phyloP scores from a whole-genome alignment of 1,284 basidiomycete genomes.

The Earliella scabrosa region DNA sequence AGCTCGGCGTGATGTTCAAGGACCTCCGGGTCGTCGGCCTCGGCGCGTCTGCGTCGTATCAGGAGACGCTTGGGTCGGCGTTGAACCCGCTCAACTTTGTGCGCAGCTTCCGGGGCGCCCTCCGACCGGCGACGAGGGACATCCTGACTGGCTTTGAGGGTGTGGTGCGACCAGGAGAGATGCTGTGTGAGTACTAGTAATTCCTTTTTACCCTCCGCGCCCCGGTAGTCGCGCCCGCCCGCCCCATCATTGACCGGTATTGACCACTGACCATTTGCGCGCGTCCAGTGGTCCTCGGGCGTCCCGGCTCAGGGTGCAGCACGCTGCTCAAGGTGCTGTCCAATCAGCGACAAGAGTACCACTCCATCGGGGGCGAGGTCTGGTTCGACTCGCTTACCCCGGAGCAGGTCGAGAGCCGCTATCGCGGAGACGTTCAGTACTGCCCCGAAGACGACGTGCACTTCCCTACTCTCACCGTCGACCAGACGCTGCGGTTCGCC shows the following conservation, averaged over 20 bases:
- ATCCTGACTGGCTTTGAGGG: slow-evolving; percentile 56
- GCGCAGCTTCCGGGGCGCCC: slow-evolving; percentile 29
- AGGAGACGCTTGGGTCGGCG: slow-evolving; percentile 45
- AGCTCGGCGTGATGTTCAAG: slow-evolving; percentile 54
- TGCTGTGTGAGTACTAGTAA: slow-evolving; percentile 50
- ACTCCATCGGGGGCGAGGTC: slow-evolving; percentile 64
- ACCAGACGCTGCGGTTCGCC: slow-evolving; percentile 67
- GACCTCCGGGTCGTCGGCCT: slow-evolving; percentile 53
- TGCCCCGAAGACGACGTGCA: slow-evolving; percentile 77
- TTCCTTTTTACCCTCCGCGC: slow-evolving; percentile 9
- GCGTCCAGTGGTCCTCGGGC: slow-evolving; percentile 58
- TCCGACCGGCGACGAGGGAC: slow-evolving; percentile 46
- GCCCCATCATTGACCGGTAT: background rate
- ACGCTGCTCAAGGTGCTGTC: slow-evolving; percentile 77
- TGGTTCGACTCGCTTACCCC: slow-evolving; percentile 70
- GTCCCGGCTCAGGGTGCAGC: slow-evolving; percentile 73
- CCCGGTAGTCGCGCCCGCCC: too few species aligned
- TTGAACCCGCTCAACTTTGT: slow-evolving; percentile 41
- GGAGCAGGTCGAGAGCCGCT: slow-evolving; percentile 52
- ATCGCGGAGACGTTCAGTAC: slow-evolving; percentile 72
- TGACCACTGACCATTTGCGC: background rate
- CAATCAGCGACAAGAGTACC: slow-evolving; percentile 67
- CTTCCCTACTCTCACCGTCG: slow-evolving; percentile 77
- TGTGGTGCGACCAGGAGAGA: slow-evolving; percentile 60
- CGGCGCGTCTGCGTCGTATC: slow-evolving; percentile 44